phyloP scores from a whole-genome alignment of 192 early-diverging fungal genomes.

The Coemansia nantahalensis region DNA sequence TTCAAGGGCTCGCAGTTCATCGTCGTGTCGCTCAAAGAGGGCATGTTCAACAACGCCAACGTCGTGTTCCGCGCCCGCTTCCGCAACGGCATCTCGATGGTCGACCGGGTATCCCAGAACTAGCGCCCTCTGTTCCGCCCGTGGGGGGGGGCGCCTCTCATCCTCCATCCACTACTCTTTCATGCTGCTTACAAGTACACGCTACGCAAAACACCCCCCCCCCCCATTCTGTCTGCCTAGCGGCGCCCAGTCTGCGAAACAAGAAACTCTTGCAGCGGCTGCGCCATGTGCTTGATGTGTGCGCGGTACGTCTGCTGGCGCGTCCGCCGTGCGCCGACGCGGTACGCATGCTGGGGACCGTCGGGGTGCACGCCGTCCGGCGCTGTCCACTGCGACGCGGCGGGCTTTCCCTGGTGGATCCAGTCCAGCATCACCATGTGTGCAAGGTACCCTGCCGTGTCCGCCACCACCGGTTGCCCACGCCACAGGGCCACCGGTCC shows the following conservation, averaged over 20 bases:
- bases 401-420: slow-evolving; percentile 29
- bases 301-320: slow-evolving; percentile 42
- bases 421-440: slow-evolving; percentile 42
- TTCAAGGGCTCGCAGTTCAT: slow-evolving; percentile 99
- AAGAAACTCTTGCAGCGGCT: slow-evolving; percentile 20
- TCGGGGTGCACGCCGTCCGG: neutral
- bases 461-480: neutral
- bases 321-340: slow-evolving; percentile 28
- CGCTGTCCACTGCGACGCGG: neutral
- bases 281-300: slow-evolving; percentile 31
- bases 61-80: slow-evolving; percentile 93
- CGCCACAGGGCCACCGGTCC: slow-evolving; percentile 1
- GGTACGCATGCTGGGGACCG: slow-evolving; percentile 19
- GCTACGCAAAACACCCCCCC: no score
- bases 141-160: no score
- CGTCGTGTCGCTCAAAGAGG: slow-evolving; percentile 97
- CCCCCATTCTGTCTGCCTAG: no score
- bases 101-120: slow-evolving; percentile 62
- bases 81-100: slow-evolving; percentile 89
- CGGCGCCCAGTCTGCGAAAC: slow-evolving; percentile 8
- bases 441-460: slow-evolving; percentile 24
- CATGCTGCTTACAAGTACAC: no score
- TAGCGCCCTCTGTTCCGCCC: no score
- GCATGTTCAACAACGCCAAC: slow-evolving; percentile 99
- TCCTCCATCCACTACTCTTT: no score